Conservation (phyloP, 2,329 filamentous ascomycete genomes). For the Coniochaeta ligniaria region DNA sequence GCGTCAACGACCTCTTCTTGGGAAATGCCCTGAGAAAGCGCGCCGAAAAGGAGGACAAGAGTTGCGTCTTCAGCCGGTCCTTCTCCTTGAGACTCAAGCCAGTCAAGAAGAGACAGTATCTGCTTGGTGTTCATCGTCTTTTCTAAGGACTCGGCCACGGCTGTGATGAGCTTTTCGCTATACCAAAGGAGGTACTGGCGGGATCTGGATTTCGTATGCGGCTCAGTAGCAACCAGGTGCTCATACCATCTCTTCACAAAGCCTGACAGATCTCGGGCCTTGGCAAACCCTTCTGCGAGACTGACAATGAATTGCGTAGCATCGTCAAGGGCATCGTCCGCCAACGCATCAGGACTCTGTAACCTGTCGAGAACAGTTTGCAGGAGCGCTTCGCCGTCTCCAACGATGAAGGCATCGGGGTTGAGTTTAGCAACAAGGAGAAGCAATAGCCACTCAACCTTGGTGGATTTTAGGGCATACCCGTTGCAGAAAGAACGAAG, state of each 20-base stretch:
- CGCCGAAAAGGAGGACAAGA: conserved; percentile 33
- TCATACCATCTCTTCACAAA: conserved; percentile 41
- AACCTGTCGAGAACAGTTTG: conserved; percentile 30
- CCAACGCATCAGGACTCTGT: not conserved
- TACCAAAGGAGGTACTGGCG: conserved; percentile 17
- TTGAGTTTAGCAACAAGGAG: conserved; percentile 35
- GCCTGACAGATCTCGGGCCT: conserved; percentile 32
- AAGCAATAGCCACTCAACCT: conserved; percentile 35
- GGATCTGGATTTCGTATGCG: conserved; percentile 5
- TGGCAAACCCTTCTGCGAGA: conserved; percentile 36
- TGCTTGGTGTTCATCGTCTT: conserved; percentile 37
- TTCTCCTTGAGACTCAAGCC: conserved; percentile 26
- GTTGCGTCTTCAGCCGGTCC: conserved; percentile 19
- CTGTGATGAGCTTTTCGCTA: conserved; percentile 11
- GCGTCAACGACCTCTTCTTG: conserved; percentile 35
- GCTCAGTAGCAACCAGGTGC: conserved; percentile 28
- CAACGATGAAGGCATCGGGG: conserved; percentile 35
- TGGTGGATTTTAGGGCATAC: conserved; percentile 27
- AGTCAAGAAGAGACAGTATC: conserved; percentile 33
- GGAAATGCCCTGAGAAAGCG: conserved; percentile 32
- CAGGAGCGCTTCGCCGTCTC: conserved; percentile 31
- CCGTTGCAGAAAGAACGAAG: conserved; percentile 33
- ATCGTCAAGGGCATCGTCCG: not conserved
- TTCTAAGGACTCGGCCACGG: conserved; percentile 25
- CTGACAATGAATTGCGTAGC: conserved; percentile 28